phyloP scores from a whole-genome alignment of 768 basidiomycete genomes.

The Podaxis sp. region DNA sequence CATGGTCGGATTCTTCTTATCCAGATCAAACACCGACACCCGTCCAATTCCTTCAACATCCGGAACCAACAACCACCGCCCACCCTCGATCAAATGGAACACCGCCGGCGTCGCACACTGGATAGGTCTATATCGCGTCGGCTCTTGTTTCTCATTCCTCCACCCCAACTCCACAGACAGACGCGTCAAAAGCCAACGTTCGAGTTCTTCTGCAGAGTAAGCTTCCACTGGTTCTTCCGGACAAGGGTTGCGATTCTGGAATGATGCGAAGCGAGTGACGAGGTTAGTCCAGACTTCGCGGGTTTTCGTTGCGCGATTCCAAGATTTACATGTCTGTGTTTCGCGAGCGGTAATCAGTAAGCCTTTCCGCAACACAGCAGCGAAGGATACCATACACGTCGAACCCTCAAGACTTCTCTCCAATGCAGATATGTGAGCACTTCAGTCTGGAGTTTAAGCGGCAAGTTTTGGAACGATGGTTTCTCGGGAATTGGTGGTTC shows the following conservation, averaged over 20 bases:
- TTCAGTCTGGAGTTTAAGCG: slow-evolving; percentile 5
- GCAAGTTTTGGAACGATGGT: slow-evolving; percentile 9
- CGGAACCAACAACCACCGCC: slow-evolving; percentile 10
- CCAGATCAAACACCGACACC: slow-evolving; percentile 10
- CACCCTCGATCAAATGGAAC: slow-evolving; percentile 10
- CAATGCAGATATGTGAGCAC: slow-evolving; percentile 9
- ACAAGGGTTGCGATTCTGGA: slow-evolving; percentile 2
- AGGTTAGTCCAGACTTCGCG: slow-evolving; percentile 6
- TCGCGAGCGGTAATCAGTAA: not conserved
- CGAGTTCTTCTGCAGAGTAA: slow-evolving; percentile 6
- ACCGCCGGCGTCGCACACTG: slow-evolving; percentile 2
- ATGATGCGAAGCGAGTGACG: slow-evolving; percentile 6
- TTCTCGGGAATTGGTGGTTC: not conserved
- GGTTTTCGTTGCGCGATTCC: slow-evolving; percentile 10
- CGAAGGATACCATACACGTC: slow-evolving; percentile 1
- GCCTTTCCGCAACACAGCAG: not conserved
- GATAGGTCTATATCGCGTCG: slow-evolving; percentile 7
- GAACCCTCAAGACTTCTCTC: slow-evolving; percentile 10
- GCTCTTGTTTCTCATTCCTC: slow-evolving; percentile 10
- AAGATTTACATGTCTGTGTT: slow-evolving; percentile 10
- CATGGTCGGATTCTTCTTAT: slow-evolving; percentile 1
- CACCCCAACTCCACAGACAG: slow-evolving; percentile 10
- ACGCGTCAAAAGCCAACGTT: slow-evolving; percentile 8
- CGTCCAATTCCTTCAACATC: slow-evolving; percentile 9
- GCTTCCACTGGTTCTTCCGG: slow-evolving; percentile 10